Percentiles rank a stretch among this genome's conserved stretches.
Evolutionary conservation across 139 green algal species (phyloP).

Genomic region (Chlamydomonas asymmetrica): DNA sequence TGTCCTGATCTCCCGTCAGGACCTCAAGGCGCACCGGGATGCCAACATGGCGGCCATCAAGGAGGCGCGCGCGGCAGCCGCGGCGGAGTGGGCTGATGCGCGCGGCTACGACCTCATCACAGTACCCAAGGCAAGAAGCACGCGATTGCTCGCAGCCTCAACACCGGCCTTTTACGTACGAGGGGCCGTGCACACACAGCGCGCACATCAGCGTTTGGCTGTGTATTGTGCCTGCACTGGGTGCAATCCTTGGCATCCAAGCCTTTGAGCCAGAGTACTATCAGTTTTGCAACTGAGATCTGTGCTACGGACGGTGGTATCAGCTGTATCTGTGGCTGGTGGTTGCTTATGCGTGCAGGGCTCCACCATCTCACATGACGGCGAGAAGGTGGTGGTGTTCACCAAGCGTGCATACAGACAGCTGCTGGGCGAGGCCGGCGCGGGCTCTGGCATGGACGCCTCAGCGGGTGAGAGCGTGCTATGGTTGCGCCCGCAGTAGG

Average conservation of each 20-base stretch:
- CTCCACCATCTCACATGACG: constrained; percentile 29
- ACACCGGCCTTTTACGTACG: not conserved
- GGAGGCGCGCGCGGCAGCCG: constrained; percentile 12
- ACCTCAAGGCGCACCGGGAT: constrained; percentile 6
- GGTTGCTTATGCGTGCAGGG: constrained; percentile 26
- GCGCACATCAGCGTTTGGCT: not conserved
- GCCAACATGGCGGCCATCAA: constrained; percentile 27
- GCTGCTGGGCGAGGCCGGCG: no score
- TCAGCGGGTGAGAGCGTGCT: no score
- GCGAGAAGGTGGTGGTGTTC: constrained; percentile 44
- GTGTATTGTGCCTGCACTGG: not conserved
- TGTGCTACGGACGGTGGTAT: no score
- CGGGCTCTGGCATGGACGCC: no score
- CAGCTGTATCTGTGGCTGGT: no score
- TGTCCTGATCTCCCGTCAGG: no score
- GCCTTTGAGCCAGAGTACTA: not conserved
- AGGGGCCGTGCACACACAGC: not conserved
- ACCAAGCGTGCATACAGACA: constrained; percentile 43
- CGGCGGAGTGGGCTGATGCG: constrained; percentile 16
- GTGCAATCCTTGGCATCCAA: not conserved
- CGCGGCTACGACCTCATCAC: constrained; percentile 50
- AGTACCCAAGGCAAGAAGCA: constrained; percentile 27
- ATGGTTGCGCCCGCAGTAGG: no score
- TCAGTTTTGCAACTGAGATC: not conserved
- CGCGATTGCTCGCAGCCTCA: not conserved